Evolutionary conservation across 2,329 filamentous ascomycete species (phyloP).

Genomic region (Alternaria atra): DNA sequence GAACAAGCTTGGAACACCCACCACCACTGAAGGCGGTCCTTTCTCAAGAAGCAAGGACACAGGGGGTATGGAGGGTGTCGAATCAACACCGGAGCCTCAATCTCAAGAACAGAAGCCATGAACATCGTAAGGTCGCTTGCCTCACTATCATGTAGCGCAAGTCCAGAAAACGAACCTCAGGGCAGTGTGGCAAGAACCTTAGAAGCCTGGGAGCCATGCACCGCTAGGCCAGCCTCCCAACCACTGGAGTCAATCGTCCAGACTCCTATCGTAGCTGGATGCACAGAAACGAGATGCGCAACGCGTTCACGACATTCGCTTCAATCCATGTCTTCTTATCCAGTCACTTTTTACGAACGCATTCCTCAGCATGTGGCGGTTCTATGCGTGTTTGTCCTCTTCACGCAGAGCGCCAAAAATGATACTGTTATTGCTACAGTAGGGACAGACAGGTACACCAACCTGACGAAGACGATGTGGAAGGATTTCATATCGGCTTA

Average conservation of each 20-base stretch:
- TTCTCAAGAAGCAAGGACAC: constrained; percentile 31
- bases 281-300: constrained; percentile 4
- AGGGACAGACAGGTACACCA: neutral
- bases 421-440: neutral
- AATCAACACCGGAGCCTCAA: constrained; percentile 27
- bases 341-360: constrained; percentile 1
- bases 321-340: constrained; percentile 2
- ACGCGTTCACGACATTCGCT: constrained; percentile 5
- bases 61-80: constrained; percentile 40
- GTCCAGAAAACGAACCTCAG: neutral
- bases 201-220: neutral
- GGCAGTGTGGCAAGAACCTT: neutral
- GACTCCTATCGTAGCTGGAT: neutral
- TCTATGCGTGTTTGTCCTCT: neutral
- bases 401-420: neutral
- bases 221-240: neutral
- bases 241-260: neutral
- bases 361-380: constrained; percentile 1
- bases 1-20: constrained; percentile 52
- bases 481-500: neutral
- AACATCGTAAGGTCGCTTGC: neutral
- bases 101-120: constrained; percentile 23
- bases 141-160: neutral
- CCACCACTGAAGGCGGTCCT: constrained; percentile 35
- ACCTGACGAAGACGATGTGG: neutral